These are phyloP conservation scores for Penicillium sp. DNA, from an alignment of 2,329 filamentous ascomycete genomes.

Conservation along the genomic window DNA sequence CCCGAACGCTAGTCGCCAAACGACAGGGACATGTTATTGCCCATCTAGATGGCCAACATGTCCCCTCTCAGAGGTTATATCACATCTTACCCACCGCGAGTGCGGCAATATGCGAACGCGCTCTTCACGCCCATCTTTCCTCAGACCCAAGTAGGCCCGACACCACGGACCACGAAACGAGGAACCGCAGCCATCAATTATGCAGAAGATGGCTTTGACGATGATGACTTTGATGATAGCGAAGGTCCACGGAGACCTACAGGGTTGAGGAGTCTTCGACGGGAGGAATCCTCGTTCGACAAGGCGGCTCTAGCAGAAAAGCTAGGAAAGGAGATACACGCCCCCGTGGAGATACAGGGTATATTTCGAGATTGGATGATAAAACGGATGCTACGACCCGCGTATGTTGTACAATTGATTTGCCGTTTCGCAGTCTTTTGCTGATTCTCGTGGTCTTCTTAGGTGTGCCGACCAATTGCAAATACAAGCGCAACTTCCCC, in stretches of 20 bases:
- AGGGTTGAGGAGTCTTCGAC: constrained; percentile 79
- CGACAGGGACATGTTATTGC: constrained; percentile 43
- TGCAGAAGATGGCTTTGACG: constrained; percentile 93
- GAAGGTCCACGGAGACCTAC: constrained; percentile 75
- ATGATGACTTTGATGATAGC: constrained; percentile 65
- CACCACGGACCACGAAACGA: constrained; percentile 89
- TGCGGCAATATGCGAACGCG: constrained; percentile 90
- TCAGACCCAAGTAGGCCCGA: constrained; percentile 67
- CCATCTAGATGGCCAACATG: constrained; percentile 45
- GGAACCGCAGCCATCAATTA: constrained; percentile 98
- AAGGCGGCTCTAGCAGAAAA: constrained; percentile 72
- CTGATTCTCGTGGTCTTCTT: constrained; percentile 21
- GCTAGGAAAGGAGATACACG: constrained; percentile 78
- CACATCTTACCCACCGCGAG: constrained; percentile 86
- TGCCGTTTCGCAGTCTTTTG: constrained; percentile 15
- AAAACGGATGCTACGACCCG: constrained; percentile 60
- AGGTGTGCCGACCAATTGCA: constrained; percentile 64
- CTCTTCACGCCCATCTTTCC: constrained; percentile 84
- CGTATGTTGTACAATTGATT: constrained; percentile 39
- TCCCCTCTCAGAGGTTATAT: constrained; percentile 82
- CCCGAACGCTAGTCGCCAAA: constrained; percentile 23
- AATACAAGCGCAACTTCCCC: constrained; percentile 74
- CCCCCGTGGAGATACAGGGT: constrained; percentile 82
- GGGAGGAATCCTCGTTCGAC: constrained; percentile 71
- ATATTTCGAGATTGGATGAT: constrained; percentile 97